These are phyloP conservation scores for Chrysochromulina parva DNA, from an alignment of 78 protist species.

Conservation along the genomic window DNA sequence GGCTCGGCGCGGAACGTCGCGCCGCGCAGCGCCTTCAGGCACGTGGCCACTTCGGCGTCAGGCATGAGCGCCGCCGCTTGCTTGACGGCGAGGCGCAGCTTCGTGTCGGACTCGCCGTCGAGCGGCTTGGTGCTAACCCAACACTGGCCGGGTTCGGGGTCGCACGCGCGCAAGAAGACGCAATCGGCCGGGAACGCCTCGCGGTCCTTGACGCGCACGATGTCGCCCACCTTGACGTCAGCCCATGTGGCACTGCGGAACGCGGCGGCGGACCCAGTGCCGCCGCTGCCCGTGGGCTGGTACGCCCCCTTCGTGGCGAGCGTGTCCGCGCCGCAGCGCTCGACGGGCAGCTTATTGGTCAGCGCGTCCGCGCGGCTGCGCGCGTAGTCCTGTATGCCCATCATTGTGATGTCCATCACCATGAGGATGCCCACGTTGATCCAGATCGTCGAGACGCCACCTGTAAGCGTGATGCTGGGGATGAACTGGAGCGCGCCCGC, in stretches of 20 bases:
- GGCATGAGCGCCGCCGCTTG: no score
- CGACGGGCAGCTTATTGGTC: background rate
- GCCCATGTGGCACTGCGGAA: background rate
- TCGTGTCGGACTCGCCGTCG: slow-evolving; percentile 20
- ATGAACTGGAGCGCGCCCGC: slow-evolving; percentile 49
- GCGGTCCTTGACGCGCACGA: background rate
- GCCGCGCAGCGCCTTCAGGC: background rate
- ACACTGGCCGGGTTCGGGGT: background rate
- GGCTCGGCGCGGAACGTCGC: background rate
- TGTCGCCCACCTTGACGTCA: background rate
- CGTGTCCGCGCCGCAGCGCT: background rate
- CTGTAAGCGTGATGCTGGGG: background rate
- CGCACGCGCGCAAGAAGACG: background rate
- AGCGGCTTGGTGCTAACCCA: slow-evolving; percentile 22
- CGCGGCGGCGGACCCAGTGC: no score
- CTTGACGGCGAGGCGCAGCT: background rate
- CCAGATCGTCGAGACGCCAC: background rate
- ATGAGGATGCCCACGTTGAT: background rate
- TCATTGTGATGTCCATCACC: background rate
- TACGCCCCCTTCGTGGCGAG: no score
- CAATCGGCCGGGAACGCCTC: background rate
- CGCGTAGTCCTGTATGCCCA: background rate
- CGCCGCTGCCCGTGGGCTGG: no score
- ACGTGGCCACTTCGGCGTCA: background rate
- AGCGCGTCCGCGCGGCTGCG: background rate